Conservation (phyloP, 108 stramenopile genomes). For the Nitzschia sp. region DNA sequence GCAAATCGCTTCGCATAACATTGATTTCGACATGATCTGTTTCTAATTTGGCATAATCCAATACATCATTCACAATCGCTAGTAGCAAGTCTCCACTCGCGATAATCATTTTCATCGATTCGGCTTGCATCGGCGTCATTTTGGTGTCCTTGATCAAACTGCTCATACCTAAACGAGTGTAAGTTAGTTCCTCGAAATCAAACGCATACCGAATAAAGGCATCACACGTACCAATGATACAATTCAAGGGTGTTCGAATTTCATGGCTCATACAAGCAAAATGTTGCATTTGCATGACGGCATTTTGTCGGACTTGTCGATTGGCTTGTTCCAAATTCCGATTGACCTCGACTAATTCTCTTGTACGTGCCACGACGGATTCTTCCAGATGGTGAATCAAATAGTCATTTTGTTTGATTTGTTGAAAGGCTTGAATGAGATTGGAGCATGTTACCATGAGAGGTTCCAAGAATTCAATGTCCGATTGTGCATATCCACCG, state of each 20-base stretch:
- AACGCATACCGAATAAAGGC: no score
- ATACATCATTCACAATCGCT: conserved; percentile 33
- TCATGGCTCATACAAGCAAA: conserved; percentile 42
- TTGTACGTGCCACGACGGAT: conserved; percentile 34
- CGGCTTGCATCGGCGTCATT: conserved; percentile 19
- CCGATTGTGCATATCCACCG: conserved; percentile 19
- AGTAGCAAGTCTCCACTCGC: conserved; percentile 21
- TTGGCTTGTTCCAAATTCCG: conserved; percentile 20
- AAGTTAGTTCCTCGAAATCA: no score
- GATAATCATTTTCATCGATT: conserved; percentile 31
- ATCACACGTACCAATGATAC: conserved; percentile 27
- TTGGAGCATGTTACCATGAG: conserved; percentile 36
- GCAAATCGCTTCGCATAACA: conserved; percentile 15
- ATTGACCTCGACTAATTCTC: conserved; percentile 29
- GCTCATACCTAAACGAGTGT: conserved; percentile 6
- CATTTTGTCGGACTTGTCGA: conserved; percentile 6
- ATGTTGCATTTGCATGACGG: conserved; percentile 29
- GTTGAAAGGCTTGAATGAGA: conserved; percentile 30
- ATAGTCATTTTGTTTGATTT: conserved; percentile 14
- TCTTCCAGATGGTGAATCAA: conserved; percentile 30
- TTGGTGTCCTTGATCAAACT: conserved; percentile 10
- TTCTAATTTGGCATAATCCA: conserved; percentile 35
- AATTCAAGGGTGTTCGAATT: conserved; percentile 38
- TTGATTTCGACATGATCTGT: conserved; percentile 28
- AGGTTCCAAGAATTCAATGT: conserved; percentile 35